Conservation (phyloP, 2,329 filamentous ascomycete genomes). For the Clonostachys sp. region DNA sequence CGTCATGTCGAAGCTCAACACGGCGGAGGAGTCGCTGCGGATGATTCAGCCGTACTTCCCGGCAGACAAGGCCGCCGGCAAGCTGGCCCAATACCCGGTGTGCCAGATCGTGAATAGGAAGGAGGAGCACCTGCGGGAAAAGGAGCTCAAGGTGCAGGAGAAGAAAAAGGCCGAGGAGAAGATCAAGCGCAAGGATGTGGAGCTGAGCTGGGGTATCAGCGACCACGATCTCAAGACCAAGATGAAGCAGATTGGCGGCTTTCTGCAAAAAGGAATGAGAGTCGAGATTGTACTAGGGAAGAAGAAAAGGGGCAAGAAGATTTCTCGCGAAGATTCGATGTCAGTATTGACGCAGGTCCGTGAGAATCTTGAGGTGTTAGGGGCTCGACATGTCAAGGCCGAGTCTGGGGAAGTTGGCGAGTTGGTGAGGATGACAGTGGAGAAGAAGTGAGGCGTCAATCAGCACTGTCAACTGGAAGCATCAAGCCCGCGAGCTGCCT, state of each 20-base stretch:
- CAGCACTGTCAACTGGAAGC: too few species aligned
- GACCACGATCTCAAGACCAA: slow-evolving; percentile 11
- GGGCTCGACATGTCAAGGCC: slow-evolving; percentile 36
- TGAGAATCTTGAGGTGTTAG: slow-evolving; percentile 23
- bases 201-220: slow-evolving; percentile 81
- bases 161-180: slow-evolving; percentile 33
- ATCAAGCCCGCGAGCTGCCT: too few species aligned
- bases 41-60: slow-evolving; percentile 32
- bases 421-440: slow-evolving; percentile 31
- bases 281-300: slow-evolving; percentile 70
- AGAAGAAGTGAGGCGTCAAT: slow-evolving; percentile 9
- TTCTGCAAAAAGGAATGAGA: slow-evolving; percentile 68
- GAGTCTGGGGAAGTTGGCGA: slow-evolving; percentile 38
- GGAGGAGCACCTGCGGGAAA: slow-evolving; percentile 36
- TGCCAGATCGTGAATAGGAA: slow-evolving; percentile 66
- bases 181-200: slow-evolving; percentile 66
- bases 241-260: slow-evolving; percentile 35
- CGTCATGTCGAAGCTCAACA: slow-evolving; percentile 31
- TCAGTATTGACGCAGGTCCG: slow-evolving; percentile 42
- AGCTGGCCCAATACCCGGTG: slow-evolving; percentile 41
- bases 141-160: slow-evolving; percentile 35
- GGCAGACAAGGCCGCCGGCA: slow-evolving; percentile 14
- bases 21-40: slow-evolving; percentile 30
- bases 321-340: slow-evolving; percentile 55
- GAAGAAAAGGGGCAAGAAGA: slow-evolving; percentile 57